Conservation (phyloP, 352 stramenopile genomes). For the Discostella stelligera region DNA sequence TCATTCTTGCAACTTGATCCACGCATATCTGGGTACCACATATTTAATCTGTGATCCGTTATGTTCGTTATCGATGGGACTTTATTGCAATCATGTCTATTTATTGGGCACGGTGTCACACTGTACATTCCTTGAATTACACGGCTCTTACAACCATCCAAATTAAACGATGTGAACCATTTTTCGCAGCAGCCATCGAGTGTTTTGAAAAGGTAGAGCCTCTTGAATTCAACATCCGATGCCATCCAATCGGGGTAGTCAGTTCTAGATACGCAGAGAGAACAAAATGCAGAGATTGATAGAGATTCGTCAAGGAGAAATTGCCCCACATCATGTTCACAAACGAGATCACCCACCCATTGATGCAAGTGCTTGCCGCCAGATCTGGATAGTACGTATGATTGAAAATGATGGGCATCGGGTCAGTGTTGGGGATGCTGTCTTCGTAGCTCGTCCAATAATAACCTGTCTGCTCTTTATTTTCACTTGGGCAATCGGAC, state of each 20-base stretch:
- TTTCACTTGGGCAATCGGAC: constrained; percentile 33
- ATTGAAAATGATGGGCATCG: constrained; percentile 28
- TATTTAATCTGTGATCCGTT: constrained; percentile 9
- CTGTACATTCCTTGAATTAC: constrained; percentile 35
- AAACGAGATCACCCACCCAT: constrained; percentile 17
- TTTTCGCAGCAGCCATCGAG: constrained; percentile 34
- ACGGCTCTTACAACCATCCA: constrained; percentile 14
- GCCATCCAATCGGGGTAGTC: constrained; percentile 46
- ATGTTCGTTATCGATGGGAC: constrained; percentile 14
- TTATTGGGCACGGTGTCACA: constrained; percentile 11
- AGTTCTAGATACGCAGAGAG: constrained; percentile 7
- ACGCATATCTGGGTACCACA: constrained; percentile 36
- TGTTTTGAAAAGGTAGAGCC: constrained; percentile 38
- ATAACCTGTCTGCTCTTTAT: constrained; percentile 24
- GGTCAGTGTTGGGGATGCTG: constrained; percentile 10
- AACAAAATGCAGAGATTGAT: background rate
- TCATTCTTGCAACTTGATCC: constrained; percentile 33
- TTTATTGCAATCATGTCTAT: constrained; percentile 18
- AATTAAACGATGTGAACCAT: constrained; percentile 24
- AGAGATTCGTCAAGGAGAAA: background rate
- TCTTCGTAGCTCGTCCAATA: constrained; percentile 34
- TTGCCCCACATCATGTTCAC: background rate
- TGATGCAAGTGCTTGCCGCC: constrained; percentile 20
- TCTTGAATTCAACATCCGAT: constrained; percentile 22
- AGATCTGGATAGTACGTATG: constrained; percentile 41